phyloP scores from a whole-genome alignment of 1,139 yeast genomes.

The Debaryomycetaceae sp. region DNA sequence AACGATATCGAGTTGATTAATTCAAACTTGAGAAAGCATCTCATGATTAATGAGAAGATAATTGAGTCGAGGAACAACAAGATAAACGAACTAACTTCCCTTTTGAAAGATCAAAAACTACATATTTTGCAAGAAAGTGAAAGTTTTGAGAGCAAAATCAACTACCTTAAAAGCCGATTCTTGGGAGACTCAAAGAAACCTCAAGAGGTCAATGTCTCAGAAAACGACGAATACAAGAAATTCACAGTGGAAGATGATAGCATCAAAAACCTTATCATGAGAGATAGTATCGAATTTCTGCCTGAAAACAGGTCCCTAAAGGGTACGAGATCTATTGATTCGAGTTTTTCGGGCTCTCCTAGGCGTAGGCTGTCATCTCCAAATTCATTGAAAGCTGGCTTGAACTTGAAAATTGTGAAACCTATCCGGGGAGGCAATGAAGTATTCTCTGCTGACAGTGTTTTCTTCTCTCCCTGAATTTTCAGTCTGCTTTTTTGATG shows the following conservation, averaged over 20 bases:
- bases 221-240: not conserved
- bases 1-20: conserved; percentile 40
- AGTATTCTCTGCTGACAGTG: not conserved
- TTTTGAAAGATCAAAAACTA: conserved; percentile 51
- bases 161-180: conserved; percentile 41
- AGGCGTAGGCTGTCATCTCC: conserved; percentile 13
- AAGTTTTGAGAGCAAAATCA: conserved; percentile 52
- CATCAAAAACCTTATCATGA: not conserved
- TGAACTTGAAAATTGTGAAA: conserved; percentile 59
- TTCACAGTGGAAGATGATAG: not conserved
- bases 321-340: not conserved
- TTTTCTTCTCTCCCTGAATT: too few relatives aligned
- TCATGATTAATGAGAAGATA: conserved; percentile 55
- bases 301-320: not conserved
- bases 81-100: conserved; percentile 51
- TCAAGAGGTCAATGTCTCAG: not conserved
- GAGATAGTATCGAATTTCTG: not conserved
- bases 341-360: conserved; percentile 2
- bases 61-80: conserved; percentile 59
- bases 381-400: conserved; percentile 37
- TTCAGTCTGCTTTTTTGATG: too few relatives aligned
- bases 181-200: conserved; percentile 10
- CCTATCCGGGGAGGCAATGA: conserved; percentile 59
- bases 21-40: conserved; percentile 38
- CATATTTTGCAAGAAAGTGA: conserved; percentile 49